Evolutionary conservation across 768 basidiomycete genomes (phyloP), one percentile per base, ranked within the genome.

Genomic region (Punctularia strigosozonata): DNA sequence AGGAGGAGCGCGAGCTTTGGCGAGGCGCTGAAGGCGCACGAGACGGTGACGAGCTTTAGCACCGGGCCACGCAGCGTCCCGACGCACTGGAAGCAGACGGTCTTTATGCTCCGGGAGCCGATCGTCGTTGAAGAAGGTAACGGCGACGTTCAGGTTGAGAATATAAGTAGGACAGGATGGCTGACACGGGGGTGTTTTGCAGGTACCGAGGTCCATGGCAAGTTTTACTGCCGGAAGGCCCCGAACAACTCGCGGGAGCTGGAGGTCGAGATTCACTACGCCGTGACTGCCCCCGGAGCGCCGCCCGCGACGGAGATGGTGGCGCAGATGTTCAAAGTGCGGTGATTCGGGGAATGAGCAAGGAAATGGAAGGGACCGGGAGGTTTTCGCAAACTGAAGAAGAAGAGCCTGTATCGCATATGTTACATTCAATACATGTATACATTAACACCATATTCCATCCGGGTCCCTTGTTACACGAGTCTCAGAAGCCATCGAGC

Each of bases 71-170:
- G 62, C 49, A 91, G 86, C 41, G 73, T 75, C 18, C 77, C 87
- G 7, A 98, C 92, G 20, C 94, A 99, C 56, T 98, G 94, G 94
- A 91, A 90, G 55, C 94, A 99, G 54, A 90, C 94, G 0, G 49
- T 89, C 2, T 95, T 99, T 59, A 58, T 98, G 47, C 66, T 99
- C 41, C 65, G 73, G 33, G 77, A 90, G 40, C 84, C 88, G 0
- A 72, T 97, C 38, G 52, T 57, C n/a, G 77, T 85, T 2, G 68
- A 72, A 3, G 78, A 85, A 64, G 87, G 87, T 82, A 28, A 13
- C 73, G 58, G 2, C 13, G 18, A n/a, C n/a, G n/a, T n/a, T n/a
- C n/a, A n/a, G n/a, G n/a, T n/a, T n/a, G n/a, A n/a, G n/a, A n/a
- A n/a, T n/a, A n/a, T n/a, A n/a, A n/a, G n/a, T n/a, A n/a, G n/a